Percentiles rank a stretch among this genome's conserved stretches.
Conservation (phyloP, 2,329 filamentous ascomycete species). For the Pseudogymnoascus sp. region DNA sequence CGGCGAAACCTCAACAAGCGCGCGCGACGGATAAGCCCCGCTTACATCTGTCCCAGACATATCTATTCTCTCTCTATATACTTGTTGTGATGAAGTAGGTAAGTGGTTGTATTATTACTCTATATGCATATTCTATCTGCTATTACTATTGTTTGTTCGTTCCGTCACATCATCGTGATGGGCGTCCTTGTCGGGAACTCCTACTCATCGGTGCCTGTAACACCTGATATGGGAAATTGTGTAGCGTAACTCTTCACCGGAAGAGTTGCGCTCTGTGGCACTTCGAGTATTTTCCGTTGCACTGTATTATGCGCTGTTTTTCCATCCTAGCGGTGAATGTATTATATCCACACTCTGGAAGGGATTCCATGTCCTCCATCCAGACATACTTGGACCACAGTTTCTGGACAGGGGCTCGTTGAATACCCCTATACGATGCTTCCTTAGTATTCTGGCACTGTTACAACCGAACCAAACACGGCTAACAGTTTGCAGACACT, state of each 20-base stretch:
- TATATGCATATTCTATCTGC: too few relatives aligned
- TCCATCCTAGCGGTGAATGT: background rate
- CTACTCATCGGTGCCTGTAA: too few relatives aligned
- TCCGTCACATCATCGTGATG: too few relatives aligned
- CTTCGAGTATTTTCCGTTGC: background rate
- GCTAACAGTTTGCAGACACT: background rate
- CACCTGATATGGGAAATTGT: background rate
- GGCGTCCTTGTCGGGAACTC: too few relatives aligned
- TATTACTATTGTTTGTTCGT: too few relatives aligned
- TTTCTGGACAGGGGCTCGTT: background rate
- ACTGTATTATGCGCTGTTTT: background rate
- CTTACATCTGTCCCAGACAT: background rate
- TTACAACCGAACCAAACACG: background rate
- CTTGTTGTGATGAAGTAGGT: background rate
- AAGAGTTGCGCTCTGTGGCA: background rate
- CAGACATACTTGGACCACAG: background rate
- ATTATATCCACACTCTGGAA: background rate
- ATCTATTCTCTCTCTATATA: background rate
- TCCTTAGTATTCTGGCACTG: background rate
- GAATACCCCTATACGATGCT: background rate
- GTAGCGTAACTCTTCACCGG: background rate
- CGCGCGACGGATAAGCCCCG: background rate
- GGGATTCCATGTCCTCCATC: background rate
- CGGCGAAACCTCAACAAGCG: background rate
- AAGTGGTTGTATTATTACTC: too few relatives aligned